Conservation (phyloP, 495 filamentous ascomycete species). For the Xylaria telfairii region DNA sequence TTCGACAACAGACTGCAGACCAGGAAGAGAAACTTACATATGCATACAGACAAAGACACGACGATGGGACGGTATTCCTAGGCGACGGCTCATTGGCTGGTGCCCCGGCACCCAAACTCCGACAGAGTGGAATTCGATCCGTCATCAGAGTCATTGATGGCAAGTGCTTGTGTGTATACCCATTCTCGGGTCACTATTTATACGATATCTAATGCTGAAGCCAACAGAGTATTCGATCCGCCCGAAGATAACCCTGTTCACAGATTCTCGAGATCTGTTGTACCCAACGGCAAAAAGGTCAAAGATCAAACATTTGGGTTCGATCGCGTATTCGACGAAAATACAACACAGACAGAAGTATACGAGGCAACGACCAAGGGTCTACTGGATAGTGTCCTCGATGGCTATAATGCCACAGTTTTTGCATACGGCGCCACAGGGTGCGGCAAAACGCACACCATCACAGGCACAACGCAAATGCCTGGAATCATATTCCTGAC, state of each 20-base stretch:
- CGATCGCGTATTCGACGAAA: conserved; percentile 97
- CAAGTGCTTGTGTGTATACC: conserved; percentile 80
- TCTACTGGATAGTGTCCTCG: conserved; percentile 91
- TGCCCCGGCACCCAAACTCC: conserved; percentile 81
- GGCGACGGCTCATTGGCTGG: conserved; percentile 92
- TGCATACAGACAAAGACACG: conserved; percentile 66
- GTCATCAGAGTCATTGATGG: conserved; percentile 98
- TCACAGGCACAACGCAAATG: conserved; percentile 90
- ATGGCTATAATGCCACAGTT: conserved; percentile 98
- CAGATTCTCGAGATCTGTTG: conserved; percentile 81
- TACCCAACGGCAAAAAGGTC: conserved; percentile 86
- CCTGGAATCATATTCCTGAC: conserved; percentile 98
- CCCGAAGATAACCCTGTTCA: conserved; percentile 97
- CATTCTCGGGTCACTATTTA: background rate
- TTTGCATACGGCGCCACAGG: conserved; percentile 98
- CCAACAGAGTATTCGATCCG: conserved; percentile 87
- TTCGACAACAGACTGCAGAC: conserved; percentile 20
- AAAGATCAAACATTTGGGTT: conserved; percentile 99
- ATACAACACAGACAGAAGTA: conserved; percentile 88
- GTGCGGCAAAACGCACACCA: conserved; percentile 98
- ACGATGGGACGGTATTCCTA: conserved; percentile 89
- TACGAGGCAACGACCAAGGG: conserved; percentile 92
- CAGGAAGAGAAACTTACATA: conserved; percentile 27
- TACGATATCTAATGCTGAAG: conserved; percentile 28
- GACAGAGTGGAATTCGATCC: conserved; percentile 83